These are phyloP conservation scores for Paecilomyces formosus DNA, from an alignment of 2,329 filamentous ascomycete species.

Conservation along the genomic window DNA sequence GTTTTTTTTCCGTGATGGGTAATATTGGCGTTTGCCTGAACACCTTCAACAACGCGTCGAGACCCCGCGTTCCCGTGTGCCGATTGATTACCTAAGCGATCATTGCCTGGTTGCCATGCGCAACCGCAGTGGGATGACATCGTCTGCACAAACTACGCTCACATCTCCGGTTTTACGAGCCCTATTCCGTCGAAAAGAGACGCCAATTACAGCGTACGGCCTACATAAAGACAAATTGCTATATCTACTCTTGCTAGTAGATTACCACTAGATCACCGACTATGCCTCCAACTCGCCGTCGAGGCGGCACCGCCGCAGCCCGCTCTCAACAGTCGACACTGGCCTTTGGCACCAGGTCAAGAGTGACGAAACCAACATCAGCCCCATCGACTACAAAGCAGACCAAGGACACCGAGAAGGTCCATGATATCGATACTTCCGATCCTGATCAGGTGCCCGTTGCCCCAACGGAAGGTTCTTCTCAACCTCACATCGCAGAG, in stretches of 20 bases:
- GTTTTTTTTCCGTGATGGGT: neutral
- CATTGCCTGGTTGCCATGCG: neutral
- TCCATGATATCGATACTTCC: slow-evolving; percentile 12
- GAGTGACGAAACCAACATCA: slow-evolving; percentile 51
- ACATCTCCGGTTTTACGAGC: neutral
- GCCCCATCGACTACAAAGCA: slow-evolving; percentile 19
- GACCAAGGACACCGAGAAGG: slow-evolving; percentile 7
- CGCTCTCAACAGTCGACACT: slow-evolving; percentile 50
- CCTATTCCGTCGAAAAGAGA: neutral
- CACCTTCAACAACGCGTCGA: neutral
- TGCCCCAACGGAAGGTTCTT: slow-evolving; percentile 14
- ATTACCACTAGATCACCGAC: neutral
- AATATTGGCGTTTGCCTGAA: neutral
- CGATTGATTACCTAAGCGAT: neutral
- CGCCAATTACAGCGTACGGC: neutral
- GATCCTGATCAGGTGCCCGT: slow-evolving; percentile 20
- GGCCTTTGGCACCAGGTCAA: slow-evolving; percentile 51
- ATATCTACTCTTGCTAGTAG: neutral
- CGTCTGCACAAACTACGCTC: neutral
- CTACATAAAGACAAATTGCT: neutral
- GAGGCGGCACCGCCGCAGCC: slow-evolving; percentile 26
- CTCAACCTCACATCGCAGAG: slow-evolving; percentile 26
- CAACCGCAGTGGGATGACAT: neutral
- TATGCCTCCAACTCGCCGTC: slow-evolving; percentile 38
- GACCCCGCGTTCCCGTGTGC: neutral